Evolutionary conservation across 2,329 filamentous ascomycete species (phyloP), one percentile per base, ranked within the genome.

Genomic region (Pestalotiopsis fici): DNA sequence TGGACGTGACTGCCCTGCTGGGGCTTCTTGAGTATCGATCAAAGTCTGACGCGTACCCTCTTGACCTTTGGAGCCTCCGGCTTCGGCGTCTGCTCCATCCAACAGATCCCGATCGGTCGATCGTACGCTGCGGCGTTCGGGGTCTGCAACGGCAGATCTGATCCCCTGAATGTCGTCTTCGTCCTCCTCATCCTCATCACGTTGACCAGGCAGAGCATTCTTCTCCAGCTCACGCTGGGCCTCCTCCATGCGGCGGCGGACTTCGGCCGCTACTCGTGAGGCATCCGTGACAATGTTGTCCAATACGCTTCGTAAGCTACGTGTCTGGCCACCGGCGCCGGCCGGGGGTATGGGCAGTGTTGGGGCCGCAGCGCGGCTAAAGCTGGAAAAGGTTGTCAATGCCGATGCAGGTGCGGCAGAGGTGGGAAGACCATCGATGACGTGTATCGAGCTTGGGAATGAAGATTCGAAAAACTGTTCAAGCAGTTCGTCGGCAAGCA

Each of bases 251-350:
- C 95, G 87, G 74, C 95, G 89, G 71, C 93, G 87, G 64, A 99
- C 95, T 78, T 99, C 96, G 0, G 92, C 93, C 0, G 96, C 96
- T 67, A 98, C 95, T 39, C 95, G 91, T 90, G 98, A 98, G 55
- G 96, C 96, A 77, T 99, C 96, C 1, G 93, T 97, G 71, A 98
- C 96, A 74, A 99, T 98, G 74, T 97, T 97, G 82, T 99, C 96
- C 50, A 99, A 84, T 68, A 99, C 96, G 23, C 96, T 96, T 55
- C 96, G 88, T 1, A 99, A 86, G 25, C 96, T 94, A 71, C 95
- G 85, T 69, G 91, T 87, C 50, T 87, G 85, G 0, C 86, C 83
- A n/a, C 81, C 69, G 28, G 75, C 76, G 28, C 78, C 79, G 27
- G 73, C 83, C 74, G 66, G 84, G 71, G 69, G 79, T 74, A 54